Evolutionary conservation across 129 eudicot genomes (phyloP), one percentile per base, ranked within the genome.

Genomic region (Deinandra increscens): DNA sequence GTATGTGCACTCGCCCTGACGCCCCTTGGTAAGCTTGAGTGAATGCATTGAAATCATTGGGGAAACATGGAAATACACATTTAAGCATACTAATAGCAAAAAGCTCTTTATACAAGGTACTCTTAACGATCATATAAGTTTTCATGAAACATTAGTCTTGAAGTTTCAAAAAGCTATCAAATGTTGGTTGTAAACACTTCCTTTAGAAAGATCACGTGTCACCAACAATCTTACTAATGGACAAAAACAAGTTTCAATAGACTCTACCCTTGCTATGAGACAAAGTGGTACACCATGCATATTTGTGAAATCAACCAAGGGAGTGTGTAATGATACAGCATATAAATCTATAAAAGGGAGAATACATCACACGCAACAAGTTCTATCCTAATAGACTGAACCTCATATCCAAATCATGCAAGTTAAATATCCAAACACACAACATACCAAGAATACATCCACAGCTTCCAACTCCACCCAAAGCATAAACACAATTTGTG

Each of bases 391-490:
- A 58, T 29, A 53, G 9, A 5, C 14, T 6, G 37, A 38, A 19
- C 81, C 50, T 18, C 43, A 59, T 8, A 53, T 17, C 19, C 1
- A 29, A 41, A 38, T 18, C 12, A 43, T 19, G 66, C 62, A 33
- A 58, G 34, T 29, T 46, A 19, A 13, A 49, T 18, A 13, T 20
- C n/a, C 36, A 1, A 15, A 54, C 36, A 14, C 36, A 18, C 54
- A 36, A 64, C 87, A 60, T 94, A 94, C 99, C 97, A 89, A 64
- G 74, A 94, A 94, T 15, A 67, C 85, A 38, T 94, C 99, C 59
- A 85, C 96, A 19, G 99, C 99, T 80, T 94, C 99, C 81, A 94
- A 83, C 84, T 94, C 99, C 26, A 94, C 85, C 99, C 99, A 94
- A 17, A 94, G 96, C 95, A 94, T 79, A 77, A 94, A 94, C 38